Base-by-base conservation (phyloP, 1,284 basidiomycete genomes). In the Fomes fomentarius region DNA sequence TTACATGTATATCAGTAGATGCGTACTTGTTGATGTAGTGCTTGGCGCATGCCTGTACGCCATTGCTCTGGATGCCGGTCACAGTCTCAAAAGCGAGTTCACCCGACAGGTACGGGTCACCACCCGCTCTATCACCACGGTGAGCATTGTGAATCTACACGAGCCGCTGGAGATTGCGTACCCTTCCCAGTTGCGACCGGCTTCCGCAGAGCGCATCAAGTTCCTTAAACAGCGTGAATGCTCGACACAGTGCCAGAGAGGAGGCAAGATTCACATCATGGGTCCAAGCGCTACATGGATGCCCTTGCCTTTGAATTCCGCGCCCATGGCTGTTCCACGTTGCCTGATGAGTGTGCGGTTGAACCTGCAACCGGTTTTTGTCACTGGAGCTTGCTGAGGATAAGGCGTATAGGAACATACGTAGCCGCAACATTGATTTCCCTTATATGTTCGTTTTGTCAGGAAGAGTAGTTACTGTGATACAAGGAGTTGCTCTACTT, bases 171-270 rank as follows among this genome's bases (percentile, higher is more conserved):
- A 47, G 11, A 7, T 25, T 54, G 62, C 54, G 58, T 10, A 84
- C 69, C 82, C 82, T 75, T 91, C 89, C 85, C 86, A 92, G 64
- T 85, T 85, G 24, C 89, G 74, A 1, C 89, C 89, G n/a, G 76
- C 83, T 15, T 80, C 80, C 5, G 86, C 81, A 1, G 76, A 76
- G n/a, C 88, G 79, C 49, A 77, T 79, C 47, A 88, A 64, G 64
- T 83, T 82, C 79, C 78, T 81, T 59, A 41, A 11, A 24, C 53
- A 58, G 26, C 44, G 28, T 60, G 14, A 35, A 28, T 30, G 31
- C 55, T 19, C 19, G 30, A 47, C 33, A 50, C 41, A n/a, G n/a
- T 42, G 44, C 11, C 6, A 35, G 45, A 34, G 25, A 57, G 11
- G 6, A 30, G 19, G 19, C 22, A 30, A 30, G 28, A n/a, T 69